phyloP scores from a whole-genome alignment of 1,139 yeast species.

The Wickerhamomyces sp. region DNA sequence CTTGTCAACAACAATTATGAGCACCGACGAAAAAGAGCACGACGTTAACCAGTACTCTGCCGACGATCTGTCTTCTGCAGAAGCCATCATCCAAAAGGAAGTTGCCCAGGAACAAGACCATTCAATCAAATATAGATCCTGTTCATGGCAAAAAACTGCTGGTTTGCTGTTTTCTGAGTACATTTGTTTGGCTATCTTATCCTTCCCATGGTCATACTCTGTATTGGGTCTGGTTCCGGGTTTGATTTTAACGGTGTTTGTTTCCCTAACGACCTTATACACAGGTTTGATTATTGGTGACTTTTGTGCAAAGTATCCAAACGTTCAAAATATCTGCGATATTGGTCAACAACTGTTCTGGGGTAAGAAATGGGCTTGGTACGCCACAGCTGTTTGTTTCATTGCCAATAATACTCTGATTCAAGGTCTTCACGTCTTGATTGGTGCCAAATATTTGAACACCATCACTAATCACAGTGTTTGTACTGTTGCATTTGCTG shows the following conservation, averaged over 20 bases:
- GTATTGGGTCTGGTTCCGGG: constrained; percentile 58
- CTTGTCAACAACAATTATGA: too few species aligned
- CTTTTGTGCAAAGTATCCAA: constrained; percentile 50
- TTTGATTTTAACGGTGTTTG: constrained; percentile 45
- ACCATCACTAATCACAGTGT: constrained; percentile 47
- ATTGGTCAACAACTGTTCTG: constrained; percentile 55
- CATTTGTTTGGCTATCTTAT: constrained; percentile 57
- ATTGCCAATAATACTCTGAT: constrained; percentile 50
- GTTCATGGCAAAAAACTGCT: constrained; percentile 56
- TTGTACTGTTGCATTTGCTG: constrained; percentile 48
- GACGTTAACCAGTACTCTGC: neutral
- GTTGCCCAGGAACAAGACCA: constrained; percentile 25
- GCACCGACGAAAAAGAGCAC: too few species aligned
- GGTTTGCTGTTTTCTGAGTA: constrained; percentile 56
- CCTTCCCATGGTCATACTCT: constrained; percentile 62
- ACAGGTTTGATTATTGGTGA: constrained; percentile 51
- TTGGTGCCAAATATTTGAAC: constrained; percentile 55
- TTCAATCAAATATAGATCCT: constrained; percentile 43
- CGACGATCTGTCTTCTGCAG: constrained; percentile 20
- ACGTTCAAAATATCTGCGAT: constrained; percentile 48
- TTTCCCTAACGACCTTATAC: constrained; percentile 46
- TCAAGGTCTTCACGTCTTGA: constrained; percentile 54
- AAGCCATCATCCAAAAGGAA: constrained; percentile 26
- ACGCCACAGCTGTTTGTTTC: constrained; percentile 50
- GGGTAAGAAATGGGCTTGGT: constrained; percentile 50